A percentile compares a stretch with the other conserved stretches of the same genome.
These are phyloP conservation scores for Carex parvula DNA, from an alignment of 176 grass and related monocot genomes.

Conservation along the genomic window DNA sequence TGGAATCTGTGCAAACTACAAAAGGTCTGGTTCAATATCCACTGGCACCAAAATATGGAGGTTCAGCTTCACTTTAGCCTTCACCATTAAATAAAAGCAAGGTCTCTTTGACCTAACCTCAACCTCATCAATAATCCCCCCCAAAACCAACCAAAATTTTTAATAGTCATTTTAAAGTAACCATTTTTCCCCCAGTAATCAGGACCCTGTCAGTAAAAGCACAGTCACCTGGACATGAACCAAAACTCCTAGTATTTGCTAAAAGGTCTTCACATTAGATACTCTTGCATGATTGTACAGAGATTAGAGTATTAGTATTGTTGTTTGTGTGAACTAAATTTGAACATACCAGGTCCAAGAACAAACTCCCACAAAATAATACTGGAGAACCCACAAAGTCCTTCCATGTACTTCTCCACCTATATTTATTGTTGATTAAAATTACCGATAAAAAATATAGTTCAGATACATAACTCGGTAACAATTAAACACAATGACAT, in stretches of 20 bases:
- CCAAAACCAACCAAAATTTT: not conserved
- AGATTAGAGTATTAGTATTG: not conserved
- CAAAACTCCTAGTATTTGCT: not conserved
- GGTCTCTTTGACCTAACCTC: not conserved
- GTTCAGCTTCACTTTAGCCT: not conserved
- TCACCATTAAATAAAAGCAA: not conserved
- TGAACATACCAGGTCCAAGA: slow-evolving; percentile 60
- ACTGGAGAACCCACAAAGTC: slow-evolving; percentile 52
- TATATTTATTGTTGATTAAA: slow-evolving; percentile 20
- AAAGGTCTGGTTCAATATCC: not conserved
- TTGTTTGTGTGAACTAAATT: not conserved
- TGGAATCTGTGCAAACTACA: not conserved
- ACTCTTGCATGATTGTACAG: not conserved
- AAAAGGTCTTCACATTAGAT: not conserved
- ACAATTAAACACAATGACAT: not conserved
- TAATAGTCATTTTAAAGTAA: not conserved
- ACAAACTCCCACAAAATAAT: slow-evolving; percentile 44
- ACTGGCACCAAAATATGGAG: not conserved
- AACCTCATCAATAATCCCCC: not conserved
- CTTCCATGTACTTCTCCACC: slow-evolving; percentile 57
- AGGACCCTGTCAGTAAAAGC: too few relatives aligned
- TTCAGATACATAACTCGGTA: not conserved
- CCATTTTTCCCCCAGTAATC: too few relatives aligned
- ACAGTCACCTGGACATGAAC: too few relatives aligned
- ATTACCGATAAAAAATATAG: not conserved